These are phyloP conservation scores for Moricandia arvensis DNA, from an alignment of 345 rosid genomes.

Conservation along the genomic window DNA sequence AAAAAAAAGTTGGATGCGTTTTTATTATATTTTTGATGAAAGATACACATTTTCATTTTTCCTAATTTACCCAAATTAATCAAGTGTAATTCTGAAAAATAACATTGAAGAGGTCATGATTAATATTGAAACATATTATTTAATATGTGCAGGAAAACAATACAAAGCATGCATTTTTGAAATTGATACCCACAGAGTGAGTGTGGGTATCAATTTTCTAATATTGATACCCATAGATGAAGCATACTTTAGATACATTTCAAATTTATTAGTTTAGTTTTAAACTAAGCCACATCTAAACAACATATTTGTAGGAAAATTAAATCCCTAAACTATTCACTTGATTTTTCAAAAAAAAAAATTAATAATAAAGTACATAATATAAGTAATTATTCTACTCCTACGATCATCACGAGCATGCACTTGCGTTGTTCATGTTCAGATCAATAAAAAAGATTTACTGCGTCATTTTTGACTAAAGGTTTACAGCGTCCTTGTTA, in stretches of 20 bases:
- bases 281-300: not conserved
- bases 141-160: not conserved
- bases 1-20: not conserved
- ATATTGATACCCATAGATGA: not conserved
- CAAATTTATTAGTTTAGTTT: not conserved
- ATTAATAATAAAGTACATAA: not conserved
- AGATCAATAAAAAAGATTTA: not conserved
- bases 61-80: not conserved
- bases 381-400: not conserved
- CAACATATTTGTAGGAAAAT: not conserved
- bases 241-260: not conserved
- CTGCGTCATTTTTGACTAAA: not conserved
- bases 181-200: not conserved
- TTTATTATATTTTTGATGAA: not conserved
- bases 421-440: not conserved
- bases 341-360: not conserved
- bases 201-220: not conserved
- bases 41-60: not conserved
- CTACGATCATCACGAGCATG: not conserved
- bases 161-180: not conserved
- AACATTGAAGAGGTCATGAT: not conserved
- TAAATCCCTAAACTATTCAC: not conserved
- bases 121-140: not conserved
- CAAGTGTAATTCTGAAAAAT: not conserved
- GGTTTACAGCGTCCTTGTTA: not conserved